Base-by-base conservation (phyloP, 78 protist species). In the Tieghemostelium lacteum region DNA sequence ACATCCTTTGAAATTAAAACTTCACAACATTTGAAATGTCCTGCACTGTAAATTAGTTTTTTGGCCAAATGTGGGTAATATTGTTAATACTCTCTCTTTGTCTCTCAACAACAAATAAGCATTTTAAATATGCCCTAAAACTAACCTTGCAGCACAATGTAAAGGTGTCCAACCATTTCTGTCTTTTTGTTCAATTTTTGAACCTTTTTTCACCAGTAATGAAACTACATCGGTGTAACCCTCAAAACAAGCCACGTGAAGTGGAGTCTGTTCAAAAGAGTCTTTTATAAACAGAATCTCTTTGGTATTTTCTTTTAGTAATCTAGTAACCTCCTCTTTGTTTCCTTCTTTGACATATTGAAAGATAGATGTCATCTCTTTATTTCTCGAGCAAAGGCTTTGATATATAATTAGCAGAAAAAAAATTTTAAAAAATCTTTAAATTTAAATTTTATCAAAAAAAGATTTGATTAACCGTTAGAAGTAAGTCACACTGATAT, bases 131-230 rank as follows among this genome's bases (percentile, higher is more conserved):
- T 45, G 5, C 26, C n/a, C n/a, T 52, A 10, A 22, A n/a, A n/a
- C 24, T 31, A 29, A 64, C 87, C 73, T 64, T 66, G 75, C 88
- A 14, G 71, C 36, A 57, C 77, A 78, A 55, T 78, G 88, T 36
- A 78, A 29, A 28, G 88, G 88, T 19, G 88, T 87, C 76, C 80
- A 75, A 33, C 93, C 93, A 57, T 64, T 61, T 63, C 69, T 66
- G 34, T 87, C 86, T 52, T 45, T 52, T 49, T 31, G n/a, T 34
- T 75, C 86, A 2, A 49, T 19, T 69, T 87, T 87, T 37, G 86
- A 50, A 31, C 93, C 93, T 42, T 73, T 73, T 58, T 75, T 71
- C 12, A 64, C 6, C 26, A 87, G 65, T n/a, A 66, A 20, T 16
- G 31, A 14, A 31, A 73, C 93, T 5, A 75, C 60, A 14, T 71